phyloP scores from a whole-genome alignment of 192 early-diverging fungal species.

The Oehlia diaphana region DNA sequence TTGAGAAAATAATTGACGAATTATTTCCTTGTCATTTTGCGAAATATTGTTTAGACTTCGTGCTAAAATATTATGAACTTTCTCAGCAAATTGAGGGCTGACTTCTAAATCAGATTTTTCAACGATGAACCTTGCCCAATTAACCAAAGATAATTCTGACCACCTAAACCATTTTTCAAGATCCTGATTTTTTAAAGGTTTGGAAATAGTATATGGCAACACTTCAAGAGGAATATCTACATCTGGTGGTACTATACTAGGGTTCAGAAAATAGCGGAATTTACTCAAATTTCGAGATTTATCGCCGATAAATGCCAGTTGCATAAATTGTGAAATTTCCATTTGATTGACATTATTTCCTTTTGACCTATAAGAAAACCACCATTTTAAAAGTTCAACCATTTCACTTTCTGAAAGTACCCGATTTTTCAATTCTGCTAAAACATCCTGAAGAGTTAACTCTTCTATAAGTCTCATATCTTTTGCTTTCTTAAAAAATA shows the following conservation, averaged over 20 bases:
- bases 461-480: conserved; percentile 35
- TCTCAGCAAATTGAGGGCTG: conserved; percentile 65
- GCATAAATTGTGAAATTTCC: neutral
- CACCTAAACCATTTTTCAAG: conserved; percentile 16
- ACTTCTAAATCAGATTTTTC: conserved; percentile 23
- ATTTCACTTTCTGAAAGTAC: conserved; percentile 59
- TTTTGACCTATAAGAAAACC: conserved; percentile 53
- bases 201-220: conserved; percentile 18
- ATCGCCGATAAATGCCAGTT: conserved; percentile 12
- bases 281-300: conserved; percentile 46
- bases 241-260: neutral
- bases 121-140: conserved; percentile 10
- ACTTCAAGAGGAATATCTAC: neutral
- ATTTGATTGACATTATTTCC: neutral
- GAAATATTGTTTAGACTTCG: conserved; percentile 46
- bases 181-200: neutral
- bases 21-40: conserved; percentile 33
- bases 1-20: conserved; percentile 34
- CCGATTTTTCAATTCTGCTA: conserved; percentile 61
- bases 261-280: conserved; percentile 62
- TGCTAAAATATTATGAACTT: conserved; percentile 59
- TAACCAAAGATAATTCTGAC: conserved; percentile 5
- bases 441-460: conserved; percentile 63
- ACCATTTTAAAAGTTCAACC: conserved; percentile 76
- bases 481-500: conserved; percentile 56